Evolutionary conservation across 176 grass and related monocot species (phyloP).

Genomic region (Oryza rufipogon): DNA sequence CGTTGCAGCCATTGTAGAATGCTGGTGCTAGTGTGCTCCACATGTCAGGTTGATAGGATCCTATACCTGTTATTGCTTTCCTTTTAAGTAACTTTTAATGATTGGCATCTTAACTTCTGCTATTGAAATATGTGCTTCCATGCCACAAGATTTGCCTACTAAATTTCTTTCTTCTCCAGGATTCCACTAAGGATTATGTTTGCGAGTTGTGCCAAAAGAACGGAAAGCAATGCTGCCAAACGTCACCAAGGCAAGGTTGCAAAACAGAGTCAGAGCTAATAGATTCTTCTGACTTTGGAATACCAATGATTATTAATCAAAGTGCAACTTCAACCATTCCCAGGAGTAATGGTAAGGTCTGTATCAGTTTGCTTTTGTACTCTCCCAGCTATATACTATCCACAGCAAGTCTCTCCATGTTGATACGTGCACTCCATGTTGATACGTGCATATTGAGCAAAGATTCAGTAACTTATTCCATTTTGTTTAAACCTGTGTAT

Average conservation of each 20-base stretch:
- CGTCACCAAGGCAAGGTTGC: constrained; percentile 24
- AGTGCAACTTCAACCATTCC: constrained; percentile 27
- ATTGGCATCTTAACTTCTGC: background rate
- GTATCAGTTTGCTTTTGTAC: constrained; percentile 51
- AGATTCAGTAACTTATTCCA: background rate
- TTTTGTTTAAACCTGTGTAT: background rate
- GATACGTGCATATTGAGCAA: background rate
- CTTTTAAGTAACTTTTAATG: constrained; percentile 19
- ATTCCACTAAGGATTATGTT: constrained; percentile 51
- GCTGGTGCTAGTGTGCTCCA: constrained; percentile 72
- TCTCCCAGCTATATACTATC: background rate
- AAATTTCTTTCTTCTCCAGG: constrained; percentile 46
- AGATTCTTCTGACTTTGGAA: constrained; percentile 33
- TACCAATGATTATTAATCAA: constrained; percentile 29
- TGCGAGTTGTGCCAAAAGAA: constrained; percentile 80
- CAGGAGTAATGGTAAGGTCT: constrained; percentile 86
- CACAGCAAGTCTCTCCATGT: background rate
- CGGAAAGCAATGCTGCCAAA: constrained; percentile 49
- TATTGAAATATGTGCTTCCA: background rate
- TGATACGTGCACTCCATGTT: background rate
- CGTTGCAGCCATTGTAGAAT: constrained; percentile 83
- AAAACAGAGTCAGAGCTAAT: constrained; percentile 41
- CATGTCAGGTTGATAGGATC: constrained; percentile 44
- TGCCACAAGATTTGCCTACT: background rate
- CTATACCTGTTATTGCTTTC: background rate